Evolutionary conservation across 495 filamentous ascomycete genomes (phyloP).

Genomic region (Trichoderma virens): DNA sequence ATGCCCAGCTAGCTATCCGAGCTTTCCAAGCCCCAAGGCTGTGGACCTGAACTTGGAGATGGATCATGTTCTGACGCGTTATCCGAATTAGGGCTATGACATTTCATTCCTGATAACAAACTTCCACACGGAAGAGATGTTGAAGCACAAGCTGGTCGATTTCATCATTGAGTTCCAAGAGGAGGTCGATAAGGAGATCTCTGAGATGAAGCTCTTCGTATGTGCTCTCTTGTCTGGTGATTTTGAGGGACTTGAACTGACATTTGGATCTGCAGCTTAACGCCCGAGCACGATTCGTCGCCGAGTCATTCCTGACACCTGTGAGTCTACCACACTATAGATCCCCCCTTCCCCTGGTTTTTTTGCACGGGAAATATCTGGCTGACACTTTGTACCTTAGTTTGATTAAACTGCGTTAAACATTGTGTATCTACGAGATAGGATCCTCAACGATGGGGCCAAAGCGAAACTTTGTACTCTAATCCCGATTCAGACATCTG

Average conservation of each 20-base stretch:
- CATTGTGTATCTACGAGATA: not conserved
- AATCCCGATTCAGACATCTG: not conserved
- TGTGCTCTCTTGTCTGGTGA: conserved; percentile 24
- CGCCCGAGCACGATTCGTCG: conserved; percentile 93
- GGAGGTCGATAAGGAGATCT: conserved; percentile 99
- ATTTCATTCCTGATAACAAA: conserved; percentile 99
- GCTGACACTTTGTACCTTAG: conserved; percentile 15
- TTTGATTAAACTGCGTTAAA: conserved; percentile 20
- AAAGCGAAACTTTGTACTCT: not conserved
- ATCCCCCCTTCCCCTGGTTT: not conserved
- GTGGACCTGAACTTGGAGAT: not conserved
- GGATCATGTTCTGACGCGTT: conserved; percentile 2
- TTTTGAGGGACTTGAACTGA: not conserved
- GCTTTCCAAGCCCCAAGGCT: not conserved
- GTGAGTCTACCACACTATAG: conserved; percentile 44
- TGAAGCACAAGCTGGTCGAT: conserved; percentile 97
- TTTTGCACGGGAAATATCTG: not conserved
- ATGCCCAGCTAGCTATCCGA: no score
- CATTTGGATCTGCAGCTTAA: conserved; percentile 58
- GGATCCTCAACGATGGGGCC: no score
- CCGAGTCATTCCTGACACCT: conserved; percentile 94
- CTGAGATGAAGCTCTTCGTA: conserved; percentile 99
- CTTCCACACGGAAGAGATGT: conserved; percentile 94
- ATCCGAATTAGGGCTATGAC: conserved; percentile 70
- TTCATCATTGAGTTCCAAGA: conserved; percentile 99